Percentiles rank a stretch among this genome's conserved stretches.
Evolutionary conservation across 768 basidiomycete genomes (phyloP).

Genomic region (Rhizopogon vinicolor): DNA sequence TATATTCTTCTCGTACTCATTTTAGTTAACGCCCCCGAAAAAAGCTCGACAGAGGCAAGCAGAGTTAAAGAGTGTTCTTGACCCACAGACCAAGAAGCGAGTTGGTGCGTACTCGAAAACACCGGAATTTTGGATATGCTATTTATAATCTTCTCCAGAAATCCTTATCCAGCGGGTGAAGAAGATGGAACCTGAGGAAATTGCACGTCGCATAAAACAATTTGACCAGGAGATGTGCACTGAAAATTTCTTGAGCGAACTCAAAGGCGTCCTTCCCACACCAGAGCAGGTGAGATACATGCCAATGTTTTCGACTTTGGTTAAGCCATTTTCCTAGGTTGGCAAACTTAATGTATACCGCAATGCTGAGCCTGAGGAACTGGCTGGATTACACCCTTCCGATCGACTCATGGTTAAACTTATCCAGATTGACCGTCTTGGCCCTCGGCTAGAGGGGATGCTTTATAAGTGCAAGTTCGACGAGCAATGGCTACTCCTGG

Average conservation of each 20-base stretch:
- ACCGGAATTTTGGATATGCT: neutral
- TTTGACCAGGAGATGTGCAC: constrained; percentile 88
- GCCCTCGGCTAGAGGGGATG: constrained; percentile 93
- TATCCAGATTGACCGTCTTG: constrained; percentile 88
- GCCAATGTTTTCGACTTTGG: neutral
- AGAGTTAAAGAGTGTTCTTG: constrained; percentile 87
- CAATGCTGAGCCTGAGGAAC: constrained; percentile 80
- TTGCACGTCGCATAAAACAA: constrained; percentile 76
- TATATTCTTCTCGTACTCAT: neutral
- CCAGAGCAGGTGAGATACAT: constrained; percentile 69
- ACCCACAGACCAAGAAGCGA: constrained; percentile 87
- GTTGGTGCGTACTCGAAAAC: constrained; percentile 60
- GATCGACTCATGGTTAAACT: constrained; percentile 97
- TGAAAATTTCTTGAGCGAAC: constrained; percentile 82
- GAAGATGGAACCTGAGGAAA: constrained; percentile 80
- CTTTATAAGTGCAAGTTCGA: constrained; percentile 86
- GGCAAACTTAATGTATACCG: constrained; percentile 89
- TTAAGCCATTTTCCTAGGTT: constrained; percentile 38
- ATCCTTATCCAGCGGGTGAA: constrained; percentile 88
- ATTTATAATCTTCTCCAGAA: constrained; percentile 43
- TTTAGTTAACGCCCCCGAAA: neutral
- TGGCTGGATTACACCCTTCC: constrained; percentile 85
- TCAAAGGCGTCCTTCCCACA: constrained; percentile 84
- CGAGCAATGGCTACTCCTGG: constrained; percentile 76
- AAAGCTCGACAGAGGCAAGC: constrained; percentile 80